Percentiles rank a stretch among this genome's conserved stretches.
Conservation (phyloP, 2,329 filamentous ascomycete species). For the Microdochium paspali region DNA sequence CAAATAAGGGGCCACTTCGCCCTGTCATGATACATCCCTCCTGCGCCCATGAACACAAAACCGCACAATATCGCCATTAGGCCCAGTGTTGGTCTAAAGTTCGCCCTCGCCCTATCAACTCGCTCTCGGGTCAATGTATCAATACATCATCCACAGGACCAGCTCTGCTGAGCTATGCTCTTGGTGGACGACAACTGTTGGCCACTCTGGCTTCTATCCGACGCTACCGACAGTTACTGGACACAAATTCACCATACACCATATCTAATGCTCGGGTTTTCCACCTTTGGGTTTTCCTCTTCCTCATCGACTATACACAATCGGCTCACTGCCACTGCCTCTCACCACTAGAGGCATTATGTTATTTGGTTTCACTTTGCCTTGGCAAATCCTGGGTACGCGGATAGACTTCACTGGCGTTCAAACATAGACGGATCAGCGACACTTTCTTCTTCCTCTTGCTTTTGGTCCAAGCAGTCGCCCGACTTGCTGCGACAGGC, state of each 20-base stretch:
- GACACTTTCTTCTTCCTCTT: constrained; percentile 1
- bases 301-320: constrained; percentile 5
- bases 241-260: constrained; percentile 19
- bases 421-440: not conserved
- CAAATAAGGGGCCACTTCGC: constrained; percentile 12
- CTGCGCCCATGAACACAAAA: not conserved
- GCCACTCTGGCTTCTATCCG: not conserved
- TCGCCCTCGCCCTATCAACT: not conserved
- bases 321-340: constrained; percentile 10
- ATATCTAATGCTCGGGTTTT: constrained; percentile 3
- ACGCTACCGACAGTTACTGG: constrained; percentile 10
- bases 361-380: not conserved
- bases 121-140: not conserved
- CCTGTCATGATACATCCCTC: not conserved
- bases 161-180: not conserved
- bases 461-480: not conserved
- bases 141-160: not conserved
- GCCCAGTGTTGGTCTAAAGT: not conserved
- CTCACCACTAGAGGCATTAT: not conserved
- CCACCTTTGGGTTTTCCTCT: not conserved
- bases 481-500: not conserved
- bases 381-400: not conserved
- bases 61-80: not conserved
- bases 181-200: not conserved
- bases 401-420: not conserved